A percentile compares a stretch with the other conserved stretches of the same genome.
These are phyloP conservation scores for Saccharomycopsis crataegensis DNA, from an alignment of 1,139 yeast species.

Conservation along the genomic window DNA sequence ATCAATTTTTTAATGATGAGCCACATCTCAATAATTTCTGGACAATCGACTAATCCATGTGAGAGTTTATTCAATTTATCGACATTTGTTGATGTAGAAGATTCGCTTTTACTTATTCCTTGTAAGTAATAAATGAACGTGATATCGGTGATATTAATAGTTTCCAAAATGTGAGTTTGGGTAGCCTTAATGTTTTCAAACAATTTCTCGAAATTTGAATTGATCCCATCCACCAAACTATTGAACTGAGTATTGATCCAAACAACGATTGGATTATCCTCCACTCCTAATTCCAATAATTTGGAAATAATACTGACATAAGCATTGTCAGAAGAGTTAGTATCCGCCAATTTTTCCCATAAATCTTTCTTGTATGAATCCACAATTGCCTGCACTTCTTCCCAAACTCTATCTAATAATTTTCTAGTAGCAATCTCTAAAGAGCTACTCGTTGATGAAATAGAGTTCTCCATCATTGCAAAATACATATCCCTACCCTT, in stretches of 20 bases:
- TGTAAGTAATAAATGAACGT: conserved; percentile 22
- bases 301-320: conserved; percentile 48
- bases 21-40: conserved; percentile 50
- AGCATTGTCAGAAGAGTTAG: conserved; percentile 29
- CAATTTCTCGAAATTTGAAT: conserved; percentile 28
- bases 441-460: conserved; percentile 19
- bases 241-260: conserved; percentile 48
- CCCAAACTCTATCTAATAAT: conserved; percentile 50
- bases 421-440: conserved; percentile 25
- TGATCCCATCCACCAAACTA: conserved; percentile 32
- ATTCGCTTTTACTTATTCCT: conserved; percentile 15
- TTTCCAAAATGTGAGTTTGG: conserved; percentile 29
- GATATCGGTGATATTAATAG: conserved; percentile 25
- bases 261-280: conserved; percentile 56
- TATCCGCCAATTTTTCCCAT: conserved; percentile 48
- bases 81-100: conserved; percentile 2
- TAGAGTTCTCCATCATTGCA: conserved; percentile 21
- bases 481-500: conserved; percentile 39
- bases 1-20: conserved; percentile 38
- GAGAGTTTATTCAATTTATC: conserved; percentile 12
- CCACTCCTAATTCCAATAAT: conserved; percentile 51
- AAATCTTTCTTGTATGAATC: conserved; percentile 55
- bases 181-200: conserved; percentile 31
- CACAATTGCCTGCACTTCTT: conserved; percentile 57
- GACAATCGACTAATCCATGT: conserved; percentile 35